A percentile compares a stretch with the other conserved stretches of the same genome.
Evolutionary conservation across 2,329 filamentous ascomycete species (phyloP).

Genomic region (Exophiala spinifera): DNA sequence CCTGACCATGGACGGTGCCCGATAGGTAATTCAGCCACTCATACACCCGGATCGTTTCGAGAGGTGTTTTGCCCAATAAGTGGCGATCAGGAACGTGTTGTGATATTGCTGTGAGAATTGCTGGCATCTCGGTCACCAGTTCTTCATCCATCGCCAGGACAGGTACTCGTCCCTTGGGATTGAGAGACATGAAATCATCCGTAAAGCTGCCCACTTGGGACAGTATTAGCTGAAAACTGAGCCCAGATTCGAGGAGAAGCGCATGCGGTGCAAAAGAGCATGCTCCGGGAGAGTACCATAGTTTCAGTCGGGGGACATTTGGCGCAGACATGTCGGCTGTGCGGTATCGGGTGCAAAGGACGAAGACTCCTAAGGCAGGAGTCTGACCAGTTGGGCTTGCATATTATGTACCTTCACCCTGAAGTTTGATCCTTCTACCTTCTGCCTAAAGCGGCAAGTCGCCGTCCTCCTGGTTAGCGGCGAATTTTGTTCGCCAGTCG

Average conservation of each 20-base stretch:
- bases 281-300: slow-evolving; percentile 23
- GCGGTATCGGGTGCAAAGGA: no score
- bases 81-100: slow-evolving; percentile 31
- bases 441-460: no score
- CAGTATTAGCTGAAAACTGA: slow-evolving; percentile 27
- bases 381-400: no score
- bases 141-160: slow-evolving; percentile 31
- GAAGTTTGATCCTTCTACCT: no score
- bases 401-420: no score
- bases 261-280: slow-evolving; percentile 36
- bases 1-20: slow-evolving; percentile 33
- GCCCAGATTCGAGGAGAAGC: slow-evolving; percentile 31
- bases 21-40: slow-evolving; percentile 40
- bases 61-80: slow-evolving; percentile 31
- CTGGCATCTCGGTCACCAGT: slow-evolving; percentile 36
- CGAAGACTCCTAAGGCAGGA: no score
- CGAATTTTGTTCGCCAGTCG: no score
- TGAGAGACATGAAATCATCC: slow-evolving; percentile 29
- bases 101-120: slow-evolving; percentile 35
- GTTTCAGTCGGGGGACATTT: no score
- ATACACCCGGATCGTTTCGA: slow-evolving; percentile 34
- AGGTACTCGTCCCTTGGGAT: slow-evolving; percentile 36
- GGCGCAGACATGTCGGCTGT: no score
- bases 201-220: slow-evolving; percentile 13
- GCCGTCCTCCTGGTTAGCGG: no score